These are phyloP conservation scores for Fusarium coicis DNA, from an alignment of 2,329 filamentous ascomycete genomes.

Conservation along the genomic window DNA sequence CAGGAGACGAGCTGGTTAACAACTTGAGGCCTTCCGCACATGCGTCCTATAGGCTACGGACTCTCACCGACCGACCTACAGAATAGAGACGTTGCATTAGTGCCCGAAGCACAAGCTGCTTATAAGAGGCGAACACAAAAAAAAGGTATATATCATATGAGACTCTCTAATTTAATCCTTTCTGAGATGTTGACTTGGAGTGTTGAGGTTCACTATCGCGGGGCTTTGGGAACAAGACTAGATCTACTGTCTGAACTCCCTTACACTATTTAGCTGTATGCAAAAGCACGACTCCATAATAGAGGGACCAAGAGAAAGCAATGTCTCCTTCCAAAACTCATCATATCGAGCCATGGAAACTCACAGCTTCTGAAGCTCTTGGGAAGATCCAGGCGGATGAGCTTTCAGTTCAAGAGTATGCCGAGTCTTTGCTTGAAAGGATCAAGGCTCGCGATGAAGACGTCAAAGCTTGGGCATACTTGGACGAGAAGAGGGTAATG, in stretches of 20 bases:
- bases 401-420: slow-evolving; percentile 62
- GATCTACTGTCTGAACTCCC: not conserved
- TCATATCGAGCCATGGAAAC: slow-evolving; percentile 31
- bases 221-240: slow-evolving; percentile 2
- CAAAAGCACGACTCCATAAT: not conserved
- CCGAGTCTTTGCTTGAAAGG: slow-evolving; percentile 57
- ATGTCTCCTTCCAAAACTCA: slow-evolving; percentile 28
- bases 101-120: not conserved
- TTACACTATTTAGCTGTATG: not conserved
- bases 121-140: not conserved
- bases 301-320: not conserved
- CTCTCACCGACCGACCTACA: slow-evolving; percentile 14
- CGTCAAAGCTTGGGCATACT: slow-evolving; percentile 63
- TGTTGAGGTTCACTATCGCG: not conserved
- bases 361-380: slow-evolving; percentile 58
- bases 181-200: not conserved
- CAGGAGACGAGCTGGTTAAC: not conserved
- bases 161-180: not conserved
- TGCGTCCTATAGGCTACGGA: slow-evolving; percentile 18
- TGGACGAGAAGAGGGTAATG: slow-evolving; percentile 58
- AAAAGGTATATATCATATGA: not conserved
- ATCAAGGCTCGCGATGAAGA: slow-evolving; percentile 56
- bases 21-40: slow-evolving; percentile 16
- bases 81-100: slow-evolving; percentile 16
- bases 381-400: slow-evolving; percentile 53